These are phyloP conservation scores for Colletotrichum phormii DNA, from an alignment of 2,329 filamentous ascomycete species.

Conservation along the genomic window DNA sequence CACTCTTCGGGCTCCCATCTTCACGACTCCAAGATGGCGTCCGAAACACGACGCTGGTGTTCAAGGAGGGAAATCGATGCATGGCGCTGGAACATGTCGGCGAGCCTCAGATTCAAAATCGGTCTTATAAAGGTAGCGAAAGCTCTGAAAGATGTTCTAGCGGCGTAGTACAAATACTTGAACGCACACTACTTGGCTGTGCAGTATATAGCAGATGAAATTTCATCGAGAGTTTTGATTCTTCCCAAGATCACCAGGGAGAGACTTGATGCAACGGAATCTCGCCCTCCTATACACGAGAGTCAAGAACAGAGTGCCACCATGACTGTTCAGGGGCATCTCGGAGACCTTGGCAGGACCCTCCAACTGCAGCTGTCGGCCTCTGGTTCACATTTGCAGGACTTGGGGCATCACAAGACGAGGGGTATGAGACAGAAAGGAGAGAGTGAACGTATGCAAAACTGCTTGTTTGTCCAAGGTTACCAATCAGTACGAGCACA, in stretches of 20 bases:
- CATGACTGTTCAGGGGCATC: background rate
- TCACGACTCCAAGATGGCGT: conserved; percentile 23
- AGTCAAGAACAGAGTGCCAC: background rate
- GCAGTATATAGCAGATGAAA: background rate
- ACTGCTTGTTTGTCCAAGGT: conserved; percentile 19
- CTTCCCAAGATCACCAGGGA: background rate
- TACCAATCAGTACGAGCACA: conserved; percentile 12
- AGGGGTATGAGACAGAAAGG: conserved; percentile 8
- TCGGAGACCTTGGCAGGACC: background rate
- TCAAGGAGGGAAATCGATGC: conserved; percentile 15
- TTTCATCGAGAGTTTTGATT: background rate
- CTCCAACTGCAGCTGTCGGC: background rate
- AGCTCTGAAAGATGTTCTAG: background rate
- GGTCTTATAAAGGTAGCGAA: background rate
- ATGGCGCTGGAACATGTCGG: conserved; percentile 31
- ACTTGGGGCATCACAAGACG: background rate
- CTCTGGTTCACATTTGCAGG: background rate
- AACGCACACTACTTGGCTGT: background rate
- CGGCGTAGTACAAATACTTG: no score
- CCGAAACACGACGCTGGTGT: conserved; percentile 28
- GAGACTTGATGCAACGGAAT: background rate
- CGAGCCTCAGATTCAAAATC: conserved; percentile 15
- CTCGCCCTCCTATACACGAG: background rate
- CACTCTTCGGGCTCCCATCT: conserved; percentile 29
- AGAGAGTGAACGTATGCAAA: conserved; percentile 11